phyloP scores from a whole-genome alignment of 306 rosid species.

The Begonia masoniana region DNA sequence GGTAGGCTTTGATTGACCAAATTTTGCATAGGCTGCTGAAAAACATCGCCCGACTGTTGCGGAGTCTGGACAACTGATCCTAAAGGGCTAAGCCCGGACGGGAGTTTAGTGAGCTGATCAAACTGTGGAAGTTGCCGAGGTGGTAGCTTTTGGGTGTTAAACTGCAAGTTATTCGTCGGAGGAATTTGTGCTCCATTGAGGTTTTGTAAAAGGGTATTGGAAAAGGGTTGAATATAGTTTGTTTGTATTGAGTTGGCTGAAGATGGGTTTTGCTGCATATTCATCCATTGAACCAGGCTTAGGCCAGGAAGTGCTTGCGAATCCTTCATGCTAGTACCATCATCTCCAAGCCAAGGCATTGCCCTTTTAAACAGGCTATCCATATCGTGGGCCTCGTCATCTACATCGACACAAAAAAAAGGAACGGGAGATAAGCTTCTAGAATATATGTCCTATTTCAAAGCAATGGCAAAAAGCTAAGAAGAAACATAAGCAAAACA shows the following conservation, averaged over 20 bases:
- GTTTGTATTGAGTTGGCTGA: conserved; percentile 53
- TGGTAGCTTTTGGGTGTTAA: conserved; percentile 46
- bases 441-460: not conserved
- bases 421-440: not conserved
- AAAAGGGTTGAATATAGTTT: conserved; percentile 45
- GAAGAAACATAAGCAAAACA: not conserved
- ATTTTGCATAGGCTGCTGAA: conserved; percentile 45
- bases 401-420: conserved; percentile 21
- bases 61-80: conserved; percentile 43
- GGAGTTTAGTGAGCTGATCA: conserved; percentile 58
- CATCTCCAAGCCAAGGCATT: conserved; percentile 94
- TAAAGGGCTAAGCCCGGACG: conserved; percentile 28
- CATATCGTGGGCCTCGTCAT: conserved; percentile 59
- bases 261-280: conserved; percentile 73
- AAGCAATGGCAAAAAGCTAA: not conserved
- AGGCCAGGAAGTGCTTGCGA: conserved; percentile 67
- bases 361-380: conserved; percentile 57
- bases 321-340: conserved; percentile 54
- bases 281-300: conserved; percentile 98
- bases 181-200: conserved; percentile 52
- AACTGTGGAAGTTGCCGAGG: conserved; percentile 64
- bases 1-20: conserved; percentile 41
- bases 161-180: conserved; percentile 49
- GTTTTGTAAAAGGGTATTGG: conserved; percentile 57
- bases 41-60: conserved; percentile 45